These are phyloP conservation scores for Zoysia japonica DNA, from an alignment of 176 grass and related monocot genomes.

Conservation along the genomic window DNA sequence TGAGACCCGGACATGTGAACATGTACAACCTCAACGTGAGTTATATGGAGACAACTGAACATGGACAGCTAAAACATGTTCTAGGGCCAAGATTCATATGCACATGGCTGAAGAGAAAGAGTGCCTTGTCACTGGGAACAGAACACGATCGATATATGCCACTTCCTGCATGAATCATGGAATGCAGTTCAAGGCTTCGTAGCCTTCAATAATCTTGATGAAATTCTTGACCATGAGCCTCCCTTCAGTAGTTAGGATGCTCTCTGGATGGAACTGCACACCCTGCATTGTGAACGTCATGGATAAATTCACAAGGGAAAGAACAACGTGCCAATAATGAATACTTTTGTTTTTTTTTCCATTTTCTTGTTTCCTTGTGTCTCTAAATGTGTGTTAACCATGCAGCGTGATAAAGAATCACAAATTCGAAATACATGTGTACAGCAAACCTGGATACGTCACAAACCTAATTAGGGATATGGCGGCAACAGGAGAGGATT, in stretches of 20 bases:
- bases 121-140: too few relatives aligned
- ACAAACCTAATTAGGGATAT: not conserved
- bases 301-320: not conserved
- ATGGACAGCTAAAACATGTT: not conserved
- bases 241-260: slow-evolving; percentile 55
- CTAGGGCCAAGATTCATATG: not conserved
- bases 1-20: not conserved
- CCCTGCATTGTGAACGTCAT: slow-evolving; percentile 34
- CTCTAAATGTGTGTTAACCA: not conserved
- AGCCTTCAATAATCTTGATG: slow-evolving; percentile 46
- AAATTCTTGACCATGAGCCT: slow-evolving; percentile 49
- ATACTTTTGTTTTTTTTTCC: not conserved
- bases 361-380: not conserved
- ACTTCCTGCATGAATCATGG: slow-evolving; percentile 27
- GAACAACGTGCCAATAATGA: not conserved
- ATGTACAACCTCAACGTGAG: not conserved
- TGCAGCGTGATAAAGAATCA: not conserved
- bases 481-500: not conserved
- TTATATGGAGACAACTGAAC: not conserved
- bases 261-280: slow-evolving; percentile 66
- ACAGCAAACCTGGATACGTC: too few relatives aligned
- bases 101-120: not conserved
- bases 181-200: slow-evolving; percentile 38
- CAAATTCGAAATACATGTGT: not conserved
- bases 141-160: not conserved